Conservation (phyloP, 2,329 filamentous ascomycete species). For the Rhinocladiella similis region DNA sequence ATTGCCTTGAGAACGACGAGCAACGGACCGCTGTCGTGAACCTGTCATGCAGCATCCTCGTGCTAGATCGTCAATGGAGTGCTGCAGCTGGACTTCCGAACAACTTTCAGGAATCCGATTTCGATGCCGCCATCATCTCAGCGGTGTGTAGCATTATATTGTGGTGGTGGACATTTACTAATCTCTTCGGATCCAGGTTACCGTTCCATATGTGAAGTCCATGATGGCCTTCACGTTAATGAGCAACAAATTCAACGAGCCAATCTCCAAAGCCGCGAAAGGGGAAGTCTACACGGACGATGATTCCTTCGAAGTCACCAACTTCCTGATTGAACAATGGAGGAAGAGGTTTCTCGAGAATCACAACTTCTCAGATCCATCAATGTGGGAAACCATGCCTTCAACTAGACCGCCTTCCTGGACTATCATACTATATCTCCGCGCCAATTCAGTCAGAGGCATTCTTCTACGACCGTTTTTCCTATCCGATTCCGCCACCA, state of each 20-base stretch:
- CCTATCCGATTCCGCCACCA: neutral
- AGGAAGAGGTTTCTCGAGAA: neutral
- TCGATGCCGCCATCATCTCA: neutral
- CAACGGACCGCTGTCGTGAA: neutral
- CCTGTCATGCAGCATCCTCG: neutral
- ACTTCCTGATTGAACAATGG: conserved; percentile 1
- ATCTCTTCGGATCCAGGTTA: neutral
- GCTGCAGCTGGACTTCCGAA: neutral
- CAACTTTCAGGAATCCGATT: neutral
- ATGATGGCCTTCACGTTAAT: conserved; percentile 1
- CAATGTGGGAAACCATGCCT: neutral
- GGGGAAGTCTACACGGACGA: neutral
- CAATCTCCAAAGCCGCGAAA: neutral
- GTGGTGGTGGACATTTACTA: neutral
- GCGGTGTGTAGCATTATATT: neutral
- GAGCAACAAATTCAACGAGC: conserved; percentile 2
- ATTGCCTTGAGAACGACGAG: neutral
- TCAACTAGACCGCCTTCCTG: neutral
- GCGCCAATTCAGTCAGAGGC: neutral
- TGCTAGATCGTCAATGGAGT: conserved; percentile 1
- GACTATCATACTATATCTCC: neutral
- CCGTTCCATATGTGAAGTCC: neutral
- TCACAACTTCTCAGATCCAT: neutral
- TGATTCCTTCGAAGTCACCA: conserved; percentile 1
- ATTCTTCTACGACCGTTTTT: conserved; percentile 1